Base-by-base conservation (phyloP, 768 basidiomycete species). In the Termitomyces sp. region DNA sequence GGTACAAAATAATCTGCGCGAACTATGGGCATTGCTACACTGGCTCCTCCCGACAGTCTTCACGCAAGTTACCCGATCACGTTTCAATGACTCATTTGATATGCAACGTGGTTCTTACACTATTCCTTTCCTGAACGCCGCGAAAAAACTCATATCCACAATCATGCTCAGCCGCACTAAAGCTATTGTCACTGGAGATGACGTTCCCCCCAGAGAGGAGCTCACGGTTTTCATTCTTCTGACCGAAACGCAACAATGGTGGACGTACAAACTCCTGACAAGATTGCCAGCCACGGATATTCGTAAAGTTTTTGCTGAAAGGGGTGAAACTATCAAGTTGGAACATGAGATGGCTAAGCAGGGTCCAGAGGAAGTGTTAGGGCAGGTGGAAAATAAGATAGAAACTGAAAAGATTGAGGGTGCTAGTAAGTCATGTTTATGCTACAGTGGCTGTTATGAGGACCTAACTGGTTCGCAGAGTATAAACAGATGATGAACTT, bases 151-250 rank as follows among this genome's bases (percentile, higher is more conserved):
- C 10, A 74, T 87, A 17, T 69, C 75, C 25, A 69, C 72, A 14
- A 71, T 87, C 59, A 87, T 87, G 86, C 73, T 87, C 12, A 80
- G 86, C 7, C 78, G 86, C n/a, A 87, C 85, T 10, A 87, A 87
- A 64, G 77, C 79, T 14, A 71, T 65, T 8, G 82, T 87, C 1
- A 71, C 67, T 31, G 61, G 70, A 10, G 67, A 72, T 40, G 82
- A 73, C 46, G 81, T 87, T 25, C 86, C 86, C 11, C 83, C 86
- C 4, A 72, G 79, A 29, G 84, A 86, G 59, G 85, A 87, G 65
- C 68, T 79, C 57, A 83, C 84, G 0, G 74, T 86, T 11, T 84
- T 84, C 67, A 68, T 84, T 61, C 85, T 85, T 3, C 71, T 86
- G 69, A 81, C 79, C 5, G 86, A 86, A 65, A 77, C 79, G 0